A percentile compares a stretch with the other conserved stretches of the same genome.
These are phyloP conservation scores for Boletellus ananiceps DNA, from an alignment of 768 basidiomycete species.

Conservation along the genomic window DNA sequence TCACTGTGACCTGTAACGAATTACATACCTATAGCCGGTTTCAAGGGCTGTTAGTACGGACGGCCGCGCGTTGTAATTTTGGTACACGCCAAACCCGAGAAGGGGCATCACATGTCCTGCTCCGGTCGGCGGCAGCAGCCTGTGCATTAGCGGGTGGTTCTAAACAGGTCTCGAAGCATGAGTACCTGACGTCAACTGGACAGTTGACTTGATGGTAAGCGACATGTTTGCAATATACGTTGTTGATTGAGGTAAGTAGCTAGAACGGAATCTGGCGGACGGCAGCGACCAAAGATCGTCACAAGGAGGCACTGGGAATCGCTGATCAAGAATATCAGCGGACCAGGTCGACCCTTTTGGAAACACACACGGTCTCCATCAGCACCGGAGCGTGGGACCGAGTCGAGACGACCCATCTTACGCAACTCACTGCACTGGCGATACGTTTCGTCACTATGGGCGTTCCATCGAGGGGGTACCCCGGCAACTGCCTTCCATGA, in stretches of 20 bases:
- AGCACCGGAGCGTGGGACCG: constrained; percentile 1
- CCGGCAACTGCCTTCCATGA: no score
- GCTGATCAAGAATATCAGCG: neutral
- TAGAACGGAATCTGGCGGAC: constrained; percentile 4
- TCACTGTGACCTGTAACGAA: neutral
- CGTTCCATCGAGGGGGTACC: constrained; percentile 3
- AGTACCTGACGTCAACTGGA: constrained; percentile 36
- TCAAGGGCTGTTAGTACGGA: constrained; percentile 60
- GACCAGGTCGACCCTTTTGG: neutral
- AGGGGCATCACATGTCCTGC: constrained; percentile 56
- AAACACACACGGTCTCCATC: neutral
- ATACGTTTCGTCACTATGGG: neutral
- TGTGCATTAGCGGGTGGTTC: constrained; percentile 1
- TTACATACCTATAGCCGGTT: constrained; percentile 55
- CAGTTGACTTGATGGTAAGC: constrained; percentile 29
- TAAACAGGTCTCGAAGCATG: constrained; percentile 7
- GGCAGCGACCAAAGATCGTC: constrained; percentile 3
- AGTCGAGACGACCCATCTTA: constrained; percentile 6
- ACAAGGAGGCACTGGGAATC: neutral
- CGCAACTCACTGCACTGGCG: constrained; percentile 6
- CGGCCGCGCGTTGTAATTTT: constrained; percentile 52
- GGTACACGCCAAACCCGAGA: constrained; percentile 69
- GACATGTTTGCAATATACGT: constrained; percentile 13
- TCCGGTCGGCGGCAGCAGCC: neutral
- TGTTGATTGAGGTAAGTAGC: constrained; percentile 15